Evolutionary conservation across 1,284 basidiomycete genomes (phyloP), one percentile per base, ranked within the genome.

Genomic region (Irpex sp.): DNA sequence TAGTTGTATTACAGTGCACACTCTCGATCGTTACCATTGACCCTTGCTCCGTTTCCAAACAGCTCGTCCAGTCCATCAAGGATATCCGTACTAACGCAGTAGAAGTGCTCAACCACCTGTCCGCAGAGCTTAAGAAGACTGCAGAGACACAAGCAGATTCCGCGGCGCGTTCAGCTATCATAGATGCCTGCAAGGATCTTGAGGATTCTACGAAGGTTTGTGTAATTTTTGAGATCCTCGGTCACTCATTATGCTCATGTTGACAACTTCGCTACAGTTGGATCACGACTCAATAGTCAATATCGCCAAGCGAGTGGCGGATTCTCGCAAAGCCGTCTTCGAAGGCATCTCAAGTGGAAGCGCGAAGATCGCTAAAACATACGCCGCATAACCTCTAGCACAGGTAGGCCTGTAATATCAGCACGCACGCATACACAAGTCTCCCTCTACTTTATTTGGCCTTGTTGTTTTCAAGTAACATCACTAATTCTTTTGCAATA

Each of bases 301-400:
- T 44, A 73, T 88, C 36, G 84, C 83, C 11, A 91, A 89, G 78
- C 88, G 80, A 68, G 73, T 88, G 40, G 82, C 80, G 0, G 91
- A 92, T 49, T 77, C 90, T 1, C 84, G 86, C 48, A 89, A 85
- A 72, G 89, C 85, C 73, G 81, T 87, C 5, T 73, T 85, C n/a
- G 89, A 90, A 62, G 90, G 89, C 38, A 76, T 88, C 54, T 86
- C 84, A 21, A 91, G 88, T 71, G 90, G 91, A 31, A 79, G 90
- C 62, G 71, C 73, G 36, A 84, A 85, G 58, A 71, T 90, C 49
- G 80, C 79, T 69, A 77, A 81, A 47, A 77, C 76, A 17, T 82
- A 88, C 64, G 74, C 73, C 58, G 73, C 57, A 34, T 51, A 48
- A 51, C 44, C 34, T 47, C 21, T 55, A 5, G 8, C 54, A 36